A percentile compares a stretch with the other conserved stretches of the same genome.
These are phyloP conservation scores for Kalanchoe fedtschenkoi DNA, from an alignment of 164 flowering plant species.

Conservation along the genomic window DNA sequence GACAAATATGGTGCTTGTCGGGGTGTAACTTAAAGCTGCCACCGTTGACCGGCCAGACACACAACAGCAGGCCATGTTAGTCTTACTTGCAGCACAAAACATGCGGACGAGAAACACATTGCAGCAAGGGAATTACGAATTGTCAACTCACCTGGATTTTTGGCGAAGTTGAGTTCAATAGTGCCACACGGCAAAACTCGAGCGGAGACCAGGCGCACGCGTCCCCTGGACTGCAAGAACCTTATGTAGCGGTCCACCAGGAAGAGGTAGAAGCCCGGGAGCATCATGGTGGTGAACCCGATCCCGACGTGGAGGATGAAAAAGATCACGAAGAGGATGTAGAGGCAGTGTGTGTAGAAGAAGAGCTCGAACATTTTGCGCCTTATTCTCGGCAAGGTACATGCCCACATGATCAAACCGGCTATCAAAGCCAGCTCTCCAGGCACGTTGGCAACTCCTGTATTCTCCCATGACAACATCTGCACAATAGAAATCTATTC, in stretches of 20 bases:
- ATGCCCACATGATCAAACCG: conserved; percentile 55
- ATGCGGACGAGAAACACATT: too few relatives aligned
- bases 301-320: conserved; percentile 61
- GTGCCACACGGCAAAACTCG: conserved; percentile 53
- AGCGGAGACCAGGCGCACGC: conserved; percentile 46
- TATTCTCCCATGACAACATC: conserved; percentile 25
- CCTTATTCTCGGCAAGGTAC: conserved; percentile 41
- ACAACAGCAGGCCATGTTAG: too few relatives aligned
- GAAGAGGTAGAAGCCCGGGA: conserved; percentile 82
- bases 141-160: conserved; percentile 46
- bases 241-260: conserved; percentile 67
- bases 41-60: too few relatives aligned
- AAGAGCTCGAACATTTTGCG: conserved; percentile 69
- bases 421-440: conserved; percentile 53
- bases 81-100: too few relatives aligned
- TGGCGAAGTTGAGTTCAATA: conserved; percentile 72
- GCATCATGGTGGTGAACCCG: conserved; percentile 36
- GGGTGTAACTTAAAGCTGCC: conserved; percentile 44
- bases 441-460: conserved; percentile 46
- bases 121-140: too few relatives aligned
- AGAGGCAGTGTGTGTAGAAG: conserved; percentile 73
- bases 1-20: conserved; percentile 45
- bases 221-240: conserved; percentile 53
- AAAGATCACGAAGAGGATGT: conserved; percentile 58
- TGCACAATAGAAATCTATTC: too few relatives aligned